Evolutionary conservation across 345 rosid genomes (phyloP).

Genomic region (Murraya paniculata): DNA sequence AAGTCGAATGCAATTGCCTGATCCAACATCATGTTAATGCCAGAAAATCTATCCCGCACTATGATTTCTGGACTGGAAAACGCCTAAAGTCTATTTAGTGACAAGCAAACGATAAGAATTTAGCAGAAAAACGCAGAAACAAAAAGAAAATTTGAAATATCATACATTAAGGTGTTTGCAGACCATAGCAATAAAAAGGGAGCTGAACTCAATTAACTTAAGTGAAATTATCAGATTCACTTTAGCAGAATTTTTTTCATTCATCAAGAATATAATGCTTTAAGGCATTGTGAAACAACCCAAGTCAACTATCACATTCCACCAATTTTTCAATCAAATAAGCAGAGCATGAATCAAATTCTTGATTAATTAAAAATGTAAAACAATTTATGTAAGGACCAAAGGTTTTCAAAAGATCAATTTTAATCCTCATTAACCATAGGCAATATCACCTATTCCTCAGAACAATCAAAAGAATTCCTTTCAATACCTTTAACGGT

Average conservation of each 20-base stretch:
- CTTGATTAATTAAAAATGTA: neutral
- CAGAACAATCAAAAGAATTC: neutral
- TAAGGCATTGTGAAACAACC: neutral
- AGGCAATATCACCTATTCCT: neutral
- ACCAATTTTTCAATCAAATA: neutral
- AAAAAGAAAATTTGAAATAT: neutral
- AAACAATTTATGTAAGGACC: neutral
- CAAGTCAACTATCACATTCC: too few relatives aligned
- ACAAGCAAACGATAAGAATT: neutral
- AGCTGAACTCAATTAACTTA: slow-evolving; percentile 1
- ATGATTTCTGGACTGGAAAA: slow-evolving; percentile 36
- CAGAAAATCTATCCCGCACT: slow-evolving; percentile 27
- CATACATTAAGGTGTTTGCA: neutral
- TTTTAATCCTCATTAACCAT: neutral
- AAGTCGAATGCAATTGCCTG: slow-evolving; percentile 33
- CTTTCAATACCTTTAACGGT: neutral
- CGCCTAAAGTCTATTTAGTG: neutral
- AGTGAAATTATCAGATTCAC: neutral
- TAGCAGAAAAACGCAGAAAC: neutral
- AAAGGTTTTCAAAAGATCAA: neutral
- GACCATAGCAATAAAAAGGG: neutral
- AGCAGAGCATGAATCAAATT: neutral
- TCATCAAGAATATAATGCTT: neutral
- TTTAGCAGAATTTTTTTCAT: too few relatives aligned
- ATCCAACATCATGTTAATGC: slow-evolving; percentile 41